Evolutionary conservation across 495 filamentous ascomycete genomes (phyloP), one percentile per base, ranked within the genome.

Genomic region (Hypoxylon perforatum): DNA sequence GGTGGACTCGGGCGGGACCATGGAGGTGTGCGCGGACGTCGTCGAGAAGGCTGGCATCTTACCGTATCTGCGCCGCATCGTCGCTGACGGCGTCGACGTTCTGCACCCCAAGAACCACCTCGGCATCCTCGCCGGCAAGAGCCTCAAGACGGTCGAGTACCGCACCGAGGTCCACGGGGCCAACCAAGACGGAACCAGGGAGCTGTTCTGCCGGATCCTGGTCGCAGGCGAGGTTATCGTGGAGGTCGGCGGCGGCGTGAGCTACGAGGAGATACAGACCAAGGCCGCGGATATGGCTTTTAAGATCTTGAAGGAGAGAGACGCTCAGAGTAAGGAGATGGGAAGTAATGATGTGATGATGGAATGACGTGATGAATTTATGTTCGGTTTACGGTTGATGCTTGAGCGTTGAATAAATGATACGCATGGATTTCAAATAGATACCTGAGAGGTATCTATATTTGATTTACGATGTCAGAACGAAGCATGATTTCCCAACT

Each of bases 21-120:
- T 94, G 21, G 77, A 73, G 0, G 75, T 60, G 0, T 93, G 90
- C 61, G 75, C 78, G 22, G 57, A 28, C 0, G 84, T 97, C 36
- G 63, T 90, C 0, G 87, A 91, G 60, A 70, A 80, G 1, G 66
- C 91, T 0, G 92, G 93, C 0, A 75, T 97, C 10, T 53, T 93
- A 28, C 67, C 73, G n/a, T 87, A 86, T 59, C 69, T 96, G 67
- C 72, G 82, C 0, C 78, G 90, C 12, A 74, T 94, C 2, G 69
- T 96, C 19, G 60, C 60, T 0, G 86, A 88, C 14, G 72, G 67
- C 0, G 85, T 94, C 6, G 80, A 89, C 50, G 76, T 88, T n/a
- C 63, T 85, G 56, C 91, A 96, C 76, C 94, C 94, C 0, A 90
- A 91, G 69, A 89, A 92, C 65, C 82, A 85, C 48, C 74, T 94